Base-by-base conservation (phyloP, 768 basidiomycete genomes). In the Leucosporidium scottii region DNA sequence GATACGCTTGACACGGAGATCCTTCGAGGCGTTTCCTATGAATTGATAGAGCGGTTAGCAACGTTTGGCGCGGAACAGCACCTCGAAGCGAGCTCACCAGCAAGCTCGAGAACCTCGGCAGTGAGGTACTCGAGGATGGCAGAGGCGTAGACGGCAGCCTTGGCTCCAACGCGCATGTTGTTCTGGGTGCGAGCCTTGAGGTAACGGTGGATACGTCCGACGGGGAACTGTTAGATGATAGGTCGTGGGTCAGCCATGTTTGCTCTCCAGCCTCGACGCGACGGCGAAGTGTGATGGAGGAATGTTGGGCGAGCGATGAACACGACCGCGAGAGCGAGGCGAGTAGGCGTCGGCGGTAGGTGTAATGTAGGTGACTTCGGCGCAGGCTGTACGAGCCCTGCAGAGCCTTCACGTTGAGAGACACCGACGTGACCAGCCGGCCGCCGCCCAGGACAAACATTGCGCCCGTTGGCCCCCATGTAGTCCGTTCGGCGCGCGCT, bases 171-270 rank as follows among this genome's bases (percentile, higher is more conserved):
- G 48, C 93, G 88, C 62, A 94, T 87, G 76, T 93, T 93, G 79
- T 93, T 88, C 77, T 92, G 90, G 23, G 91, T 94, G 72, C 89
- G 85, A 76, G 87, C 87, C 78, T 96, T 93, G 73, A 96, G 81
- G 80, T 90, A 94, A 81, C 93, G 85, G 78, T 98, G 93, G 65
- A 96, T 93, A 90, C 93, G 93, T 60, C 93, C 92, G 55, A 96
- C 93, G 48, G 93, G 92, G 79, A 96, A 96, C 91, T 93, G 74
- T 17, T 15, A 8, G 30, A 5, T 10, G 39, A 28, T 15, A 18
- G 20, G 44, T 13, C 17, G 58, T 7, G 58, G 15, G 44, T 59
- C 25, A 59, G 59, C n/a, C 18, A 12, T 18, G 31, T 34, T 51
- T 51, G 50, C 23, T 21, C 50, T 58, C 34, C 18, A 12, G 23